phyloP scores from a whole-genome alignment of 192 early-diverging fungal genomes.

The Entomortierella lignicola region DNA sequence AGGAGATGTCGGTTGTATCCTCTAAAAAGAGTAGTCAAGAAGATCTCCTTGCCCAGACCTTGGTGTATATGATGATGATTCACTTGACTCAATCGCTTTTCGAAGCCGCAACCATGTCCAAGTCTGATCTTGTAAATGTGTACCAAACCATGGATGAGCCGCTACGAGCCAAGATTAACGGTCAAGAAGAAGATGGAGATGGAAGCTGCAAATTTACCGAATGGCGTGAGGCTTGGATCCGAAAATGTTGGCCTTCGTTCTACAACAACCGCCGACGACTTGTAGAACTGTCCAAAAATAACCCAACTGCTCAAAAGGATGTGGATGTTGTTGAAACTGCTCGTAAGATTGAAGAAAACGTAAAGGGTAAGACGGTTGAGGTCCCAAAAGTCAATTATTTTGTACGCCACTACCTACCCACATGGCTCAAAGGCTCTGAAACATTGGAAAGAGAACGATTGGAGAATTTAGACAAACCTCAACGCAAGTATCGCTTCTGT shows the following conservation, averaged over 20 bases:
- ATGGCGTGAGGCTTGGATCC: constrained; percentile 46
- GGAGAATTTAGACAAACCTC: neutral
- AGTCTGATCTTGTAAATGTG: constrained; percentile 23
- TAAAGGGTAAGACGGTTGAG: constrained; percentile 21
- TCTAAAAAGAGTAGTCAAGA: constrained; percentile 1
- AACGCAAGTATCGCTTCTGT: neutral
- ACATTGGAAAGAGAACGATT: constrained; percentile 21
- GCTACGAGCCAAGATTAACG: constrained; percentile 22
- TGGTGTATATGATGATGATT: constrained; percentile 44
- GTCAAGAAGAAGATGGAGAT: neutral
- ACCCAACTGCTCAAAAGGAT: neutral
- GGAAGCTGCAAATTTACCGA: constrained; percentile 5
- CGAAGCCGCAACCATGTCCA: constrained; percentile 34
- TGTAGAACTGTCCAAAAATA: constrained; percentile 23
- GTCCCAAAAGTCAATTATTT: constrained; percentile 15
- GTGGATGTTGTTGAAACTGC: constrained; percentile 22
- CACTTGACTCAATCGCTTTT: constrained; percentile 31
- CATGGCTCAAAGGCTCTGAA: constrained; percentile 17
- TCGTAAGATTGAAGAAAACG: constrained; percentile 45
- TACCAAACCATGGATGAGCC: constrained; percentile 35
- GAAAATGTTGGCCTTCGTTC: constrained; percentile 37
- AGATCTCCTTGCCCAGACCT: neutral
- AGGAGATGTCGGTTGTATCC: neutral
- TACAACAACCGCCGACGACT: constrained; percentile 47
- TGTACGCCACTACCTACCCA: constrained; percentile 14